These are phyloP conservation scores for Nicotiana otophora DNA, from an alignment of 257 asterid genomes.

Conservation along the genomic window DNA sequence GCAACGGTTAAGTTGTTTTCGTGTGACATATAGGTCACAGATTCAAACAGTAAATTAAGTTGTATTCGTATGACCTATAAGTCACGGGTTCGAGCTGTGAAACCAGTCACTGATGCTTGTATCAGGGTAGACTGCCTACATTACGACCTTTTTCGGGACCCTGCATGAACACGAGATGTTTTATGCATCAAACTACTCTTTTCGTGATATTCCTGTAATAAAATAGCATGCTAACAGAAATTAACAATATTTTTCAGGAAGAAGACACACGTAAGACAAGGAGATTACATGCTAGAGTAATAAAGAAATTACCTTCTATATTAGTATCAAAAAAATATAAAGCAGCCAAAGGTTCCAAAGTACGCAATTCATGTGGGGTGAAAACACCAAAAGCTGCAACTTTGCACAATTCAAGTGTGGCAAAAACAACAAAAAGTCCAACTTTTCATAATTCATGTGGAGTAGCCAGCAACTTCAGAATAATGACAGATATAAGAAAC, in stretches of 20 bases:
- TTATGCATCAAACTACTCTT: too few relatives aligned
- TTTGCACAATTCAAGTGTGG: neutral
- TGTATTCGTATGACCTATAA: too few relatives aligned
- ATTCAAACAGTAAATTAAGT: too few relatives aligned
- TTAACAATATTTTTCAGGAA: conserved; percentile 31
- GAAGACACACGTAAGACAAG: conserved; percentile 23
- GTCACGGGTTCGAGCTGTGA: too few relatives aligned
- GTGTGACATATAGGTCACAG: too few relatives aligned
- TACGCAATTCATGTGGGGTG: conserved; percentile 5
- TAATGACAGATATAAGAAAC: conserved; percentile 46
- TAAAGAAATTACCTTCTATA: neutral
- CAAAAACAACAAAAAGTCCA: neutral
- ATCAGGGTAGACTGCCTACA: too few relatives aligned
- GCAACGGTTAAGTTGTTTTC: too few relatives aligned
- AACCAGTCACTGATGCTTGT: too few relatives aligned
- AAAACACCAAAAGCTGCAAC: neutral
- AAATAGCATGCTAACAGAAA: neutral
- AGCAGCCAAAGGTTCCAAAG: conserved; percentile 17
- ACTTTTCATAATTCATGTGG: conserved; percentile 21
- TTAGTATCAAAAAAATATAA: conserved; percentile 22
- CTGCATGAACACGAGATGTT: too few relatives aligned
- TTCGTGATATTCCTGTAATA: neutral
- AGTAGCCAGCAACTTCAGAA: conserved; percentile 42
- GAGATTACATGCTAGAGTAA: conserved; percentile 17
- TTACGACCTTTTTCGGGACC: too few relatives aligned